Evolutionary conservation across 2,329 filamentous ascomycete genomes (phyloP), one percentile per base, ranked within the genome.

Genomic region (Fusarium sp.): DNA sequence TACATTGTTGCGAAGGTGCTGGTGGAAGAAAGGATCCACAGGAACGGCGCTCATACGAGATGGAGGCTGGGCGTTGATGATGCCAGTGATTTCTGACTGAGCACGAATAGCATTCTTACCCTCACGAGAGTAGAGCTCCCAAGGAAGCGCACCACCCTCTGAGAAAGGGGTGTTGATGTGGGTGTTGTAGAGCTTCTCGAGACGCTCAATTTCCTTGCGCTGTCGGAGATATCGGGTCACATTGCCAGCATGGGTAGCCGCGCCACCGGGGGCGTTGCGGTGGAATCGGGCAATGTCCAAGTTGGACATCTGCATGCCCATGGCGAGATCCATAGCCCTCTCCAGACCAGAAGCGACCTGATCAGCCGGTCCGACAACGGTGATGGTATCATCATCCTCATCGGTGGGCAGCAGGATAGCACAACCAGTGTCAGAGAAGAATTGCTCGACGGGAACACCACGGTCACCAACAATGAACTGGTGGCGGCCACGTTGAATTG

Each of bases 381-480:
- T 95, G 46, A 98, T 88, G 42, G 89, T 89, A 74, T 97, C 93
- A 46, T 93, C 92, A 59, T 96, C 92, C 54, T 93, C 89, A 24
- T 91, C 89, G 26, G 85, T 85, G 9, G 94, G 95, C 45, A 98
- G 81, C 59, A 98, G 88, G 62, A 98, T 91, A 43, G 92, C 89
- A 80, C 96, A 99, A 67, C 95, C 95, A 60, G 96, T 98, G 75
- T 97, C 89, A 45, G 90, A 87, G 69, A 98, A 89, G 84, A 99
- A 98, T 45, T 97, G 89, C 60, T 98, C 89, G 34, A 93, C 85
- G 19, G 93, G 90, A 65, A 92, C 87, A 65, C 93, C 94, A 65
- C 91, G 88, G 65, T 95, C 90, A 52, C 95, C 95, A 67, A 97
- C 90, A 76, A 99, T 96, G 84, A 98, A 98, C 78, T 97, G 94